These are phyloP conservation scores for Xylaria cubensis DNA, from an alignment of 495 filamentous ascomycete species.

Conservation along the genomic window DNA sequence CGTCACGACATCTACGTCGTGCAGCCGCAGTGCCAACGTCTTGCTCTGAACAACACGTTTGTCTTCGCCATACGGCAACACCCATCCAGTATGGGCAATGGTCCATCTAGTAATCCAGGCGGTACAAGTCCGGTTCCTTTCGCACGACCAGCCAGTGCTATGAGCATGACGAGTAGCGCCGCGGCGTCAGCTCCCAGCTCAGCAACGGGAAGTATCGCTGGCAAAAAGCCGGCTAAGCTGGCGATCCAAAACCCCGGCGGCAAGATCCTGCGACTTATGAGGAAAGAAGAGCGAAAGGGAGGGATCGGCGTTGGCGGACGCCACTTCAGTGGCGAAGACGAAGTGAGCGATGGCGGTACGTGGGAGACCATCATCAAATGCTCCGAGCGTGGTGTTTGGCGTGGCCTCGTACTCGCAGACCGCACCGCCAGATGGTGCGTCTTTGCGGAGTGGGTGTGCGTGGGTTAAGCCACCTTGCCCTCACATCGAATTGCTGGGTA, in stretches of 20 bases:
- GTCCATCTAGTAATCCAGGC: constrained; percentile 56
- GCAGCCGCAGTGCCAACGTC: constrained; percentile 85
- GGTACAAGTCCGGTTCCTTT: constrained; percentile 72
- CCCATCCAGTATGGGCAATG: constrained; percentile 65
- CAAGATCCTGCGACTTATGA: constrained; percentile 88
- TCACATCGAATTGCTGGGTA: constrained; percentile 9
- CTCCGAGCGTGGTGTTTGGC: constrained; percentile 88
- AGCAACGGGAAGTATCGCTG: constrained; percentile 47
- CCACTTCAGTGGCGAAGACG: constrained; percentile 54
- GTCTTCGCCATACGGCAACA: constrained; percentile 96
- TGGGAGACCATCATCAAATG: constrained; percentile 99
- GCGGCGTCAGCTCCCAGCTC: constrained; percentile 62
- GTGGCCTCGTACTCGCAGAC: constrained; percentile 92
- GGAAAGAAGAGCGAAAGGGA: constrained; percentile 74
- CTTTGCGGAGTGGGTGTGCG: constrained; percentile 91
- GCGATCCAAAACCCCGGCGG: constrained; percentile 95
- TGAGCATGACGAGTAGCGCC: constrained; percentile 79
- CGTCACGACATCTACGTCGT: constrained; percentile 96
- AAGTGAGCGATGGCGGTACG: constrained; percentile 73
- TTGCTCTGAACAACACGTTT: constrained; percentile 95
- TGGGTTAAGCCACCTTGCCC: constrained; percentile 30
- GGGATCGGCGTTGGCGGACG: constrained; percentile 49
- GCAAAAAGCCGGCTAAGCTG: constrained; percentile 89
- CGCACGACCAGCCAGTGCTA: constrained; percentile 75
- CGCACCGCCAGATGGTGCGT: constrained; percentile 97